Evolutionary conservation across 169 alveolate species (phyloP).

Genomic region (Plasmodium blacklocki): DNA sequence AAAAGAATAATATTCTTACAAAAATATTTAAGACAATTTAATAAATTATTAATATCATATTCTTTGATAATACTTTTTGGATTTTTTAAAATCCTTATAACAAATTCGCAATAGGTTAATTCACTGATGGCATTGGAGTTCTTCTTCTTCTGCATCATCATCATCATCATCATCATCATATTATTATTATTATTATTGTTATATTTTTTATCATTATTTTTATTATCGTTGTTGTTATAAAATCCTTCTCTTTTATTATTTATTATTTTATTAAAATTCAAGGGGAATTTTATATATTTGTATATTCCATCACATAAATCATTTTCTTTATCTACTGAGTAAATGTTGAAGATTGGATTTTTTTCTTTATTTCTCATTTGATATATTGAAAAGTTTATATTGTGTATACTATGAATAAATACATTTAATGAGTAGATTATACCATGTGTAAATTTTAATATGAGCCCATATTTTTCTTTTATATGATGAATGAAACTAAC

Average conservation of each 20-base stretch:
- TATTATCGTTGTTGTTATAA: no score
- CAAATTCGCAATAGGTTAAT: slow-evolving; percentile 27
- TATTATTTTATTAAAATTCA: slow-evolving; percentile 49
- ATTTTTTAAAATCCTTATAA: slow-evolving; percentile 24
- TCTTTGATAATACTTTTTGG: slow-evolving; percentile 41
- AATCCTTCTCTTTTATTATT: neutral
- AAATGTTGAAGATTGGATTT: neutral
- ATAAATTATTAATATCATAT: slow-evolving; percentile 31
- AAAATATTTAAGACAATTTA: slow-evolving; percentile 36
- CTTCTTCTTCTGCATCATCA: neutral
- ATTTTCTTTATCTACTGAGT: neutral
- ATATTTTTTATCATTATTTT: no score
- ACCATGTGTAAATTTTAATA: slow-evolving; percentile 50
- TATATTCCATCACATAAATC: slow-evolving; percentile 4
- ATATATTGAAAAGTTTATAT: slow-evolving; percentile 12
- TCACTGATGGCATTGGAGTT: slow-evolving; percentile 15
- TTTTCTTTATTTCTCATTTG: slow-evolving; percentile 13
- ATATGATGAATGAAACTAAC: slow-evolving; percentile 43
- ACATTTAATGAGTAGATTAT: slow-evolving; percentile 10
- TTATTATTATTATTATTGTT: no score
- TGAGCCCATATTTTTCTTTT: slow-evolving; percentile 29
- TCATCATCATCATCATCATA: no score
- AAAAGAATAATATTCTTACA: slow-evolving; percentile 33
- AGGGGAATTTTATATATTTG: slow-evolving; percentile 37
- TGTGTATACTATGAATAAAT: slow-evolving; percentile 50